phyloP scores from a whole-genome alignment of 2,329 filamentous ascomycete genomes.

The Aspergillus tanneri region DNA sequence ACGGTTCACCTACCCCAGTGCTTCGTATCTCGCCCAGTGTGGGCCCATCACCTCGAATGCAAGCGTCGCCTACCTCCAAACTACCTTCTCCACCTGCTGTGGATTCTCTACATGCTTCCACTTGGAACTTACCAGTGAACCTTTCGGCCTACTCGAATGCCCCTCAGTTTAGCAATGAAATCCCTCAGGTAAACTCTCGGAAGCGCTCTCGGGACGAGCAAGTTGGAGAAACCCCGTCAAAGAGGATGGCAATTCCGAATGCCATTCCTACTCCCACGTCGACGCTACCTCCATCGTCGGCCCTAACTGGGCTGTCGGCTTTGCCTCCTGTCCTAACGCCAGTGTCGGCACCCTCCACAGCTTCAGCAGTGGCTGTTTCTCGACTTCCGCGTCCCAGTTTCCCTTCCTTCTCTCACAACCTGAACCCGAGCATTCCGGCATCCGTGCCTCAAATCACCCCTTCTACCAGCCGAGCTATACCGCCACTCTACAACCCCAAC shows the following conservation, averaged over 20 bases:
- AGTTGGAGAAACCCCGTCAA: slow-evolving; percentile 56
- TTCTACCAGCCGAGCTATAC: slow-evolving; percentile 68
- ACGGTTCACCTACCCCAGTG: slow-evolving; percentile 29
- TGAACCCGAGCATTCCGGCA: slow-evolving; percentile 41
- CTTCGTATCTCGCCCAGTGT: slow-evolving; percentile 38
- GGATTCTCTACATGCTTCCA: slow-evolving; percentile 31
- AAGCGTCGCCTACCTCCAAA: slow-evolving; percentile 30
- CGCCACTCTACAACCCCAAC: slow-evolving; percentile 63
- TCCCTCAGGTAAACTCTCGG: slow-evolving; percentile 37
- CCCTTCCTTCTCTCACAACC: slow-evolving; percentile 57
- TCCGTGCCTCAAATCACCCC: slow-evolving; percentile 60
- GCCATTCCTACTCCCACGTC: slow-evolving; percentile 24
- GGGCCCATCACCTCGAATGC: slow-evolving; percentile 33
- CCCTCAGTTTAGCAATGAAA: slow-evolving; percentile 25
- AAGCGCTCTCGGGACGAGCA: slow-evolving; percentile 62
- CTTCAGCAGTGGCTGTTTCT: slow-evolving; percentile 39
- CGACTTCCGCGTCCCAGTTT: slow-evolving; percentile 71
- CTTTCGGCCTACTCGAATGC: slow-evolving; percentile 24
- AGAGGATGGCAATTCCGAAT: slow-evolving; percentile 44
- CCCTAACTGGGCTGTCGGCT: slow-evolving; percentile 28
- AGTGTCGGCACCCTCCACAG: slow-evolving; percentile 35
- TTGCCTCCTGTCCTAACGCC: slow-evolving; percentile 37
- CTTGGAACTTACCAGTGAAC: slow-evolving; percentile 30
- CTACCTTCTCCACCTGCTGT: slow-evolving; percentile 42
- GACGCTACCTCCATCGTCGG: slow-evolving; percentile 26